Percentiles rank a stretch among this genome's conserved stretches.
Evolutionary conservation across 257 asterid genomes (phyloP).

Genomic region (Perilla frutescens): DNA sequence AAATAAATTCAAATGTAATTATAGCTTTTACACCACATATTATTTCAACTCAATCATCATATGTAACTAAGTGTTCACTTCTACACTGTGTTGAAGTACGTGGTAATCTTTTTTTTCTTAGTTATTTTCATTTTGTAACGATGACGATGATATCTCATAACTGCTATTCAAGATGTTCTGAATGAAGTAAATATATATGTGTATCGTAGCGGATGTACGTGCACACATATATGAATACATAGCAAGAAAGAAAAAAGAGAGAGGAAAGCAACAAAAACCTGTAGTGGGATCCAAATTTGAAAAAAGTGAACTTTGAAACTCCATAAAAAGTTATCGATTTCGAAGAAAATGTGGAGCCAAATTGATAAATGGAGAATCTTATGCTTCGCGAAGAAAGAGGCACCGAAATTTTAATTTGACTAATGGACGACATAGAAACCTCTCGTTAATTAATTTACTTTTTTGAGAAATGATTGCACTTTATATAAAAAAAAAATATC

Average conservation of each 20-base stretch:
- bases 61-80: too few species aligned
- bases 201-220: too few species aligned
- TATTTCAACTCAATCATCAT: not conserved
- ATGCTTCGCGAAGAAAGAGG: constrained; percentile 74
- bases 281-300: constrained; percentile 25
- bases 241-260: not conserved
- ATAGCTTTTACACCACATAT: not conserved
- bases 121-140: too few species aligned
- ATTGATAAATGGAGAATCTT: constrained; percentile 53
- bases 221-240: too few species aligned
- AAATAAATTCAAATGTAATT: not conserved
- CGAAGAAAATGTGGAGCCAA: constrained; percentile 41
- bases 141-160: too few species aligned
- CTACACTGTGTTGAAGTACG: too few species aligned
- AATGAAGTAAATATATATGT: too few species aligned
- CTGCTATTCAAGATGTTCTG: too few species aligned
- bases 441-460: not conserved
- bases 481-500: too few species aligned
- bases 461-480: not conserved
- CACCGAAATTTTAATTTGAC: constrained; percentile 71
- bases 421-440: constrained; percentile 28
- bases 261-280: not conserved
- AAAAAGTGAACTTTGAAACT: constrained; percentile 46
- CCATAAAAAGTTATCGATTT: constrained; percentile 43
- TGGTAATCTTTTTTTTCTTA: too few species aligned